These are phyloP conservation scores for Magnaporthales sp. DNA, from an alignment of 2,329 filamentous ascomycete species.

Conservation along the genomic window DNA sequence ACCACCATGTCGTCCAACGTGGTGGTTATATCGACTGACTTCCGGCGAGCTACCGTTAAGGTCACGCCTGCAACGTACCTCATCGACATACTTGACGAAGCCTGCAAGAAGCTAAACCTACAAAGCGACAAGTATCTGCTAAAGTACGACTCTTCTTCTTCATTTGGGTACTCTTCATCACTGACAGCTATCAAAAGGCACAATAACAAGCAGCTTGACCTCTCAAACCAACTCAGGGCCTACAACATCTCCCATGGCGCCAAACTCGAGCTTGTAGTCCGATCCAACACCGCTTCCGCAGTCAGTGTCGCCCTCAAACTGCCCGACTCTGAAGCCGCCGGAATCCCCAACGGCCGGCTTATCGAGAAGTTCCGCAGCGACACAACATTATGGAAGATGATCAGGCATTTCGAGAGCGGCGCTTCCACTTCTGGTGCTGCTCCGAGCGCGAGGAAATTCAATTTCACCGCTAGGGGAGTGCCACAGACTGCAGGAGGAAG, in stretches of 20 bases:
- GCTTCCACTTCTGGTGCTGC: not conserved
- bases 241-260: conserved; percentile 78
- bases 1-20: conserved; percentile 49
- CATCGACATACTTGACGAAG: conserved; percentile 78
- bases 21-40: conserved; percentile 73
- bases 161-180: conserved; percentile 5
- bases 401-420: conserved; percentile 71
- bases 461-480: conserved; percentile 78
- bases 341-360: conserved; percentile 57
- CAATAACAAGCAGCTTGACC: conserved; percentile 77
- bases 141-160: conserved; percentile 47
- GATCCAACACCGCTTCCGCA: conserved; percentile 74
- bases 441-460: conserved; percentile 46
- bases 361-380: conserved; percentile 83
- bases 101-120: conserved; percentile 73
- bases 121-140: conserved; percentile 66
- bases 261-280: conserved; percentile 83
- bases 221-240: conserved; percentile 76
- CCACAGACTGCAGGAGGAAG: conserved; percentile 42
- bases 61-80: conserved; percentile 74
- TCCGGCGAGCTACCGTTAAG: conserved; percentile 72
- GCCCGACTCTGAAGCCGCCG: conserved; percentile 57
- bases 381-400: conserved; percentile 78
- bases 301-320: conserved; percentile 87
- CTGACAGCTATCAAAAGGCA: conserved; percentile 39